These are phyloP conservation scores for Arctostaphylos glauca DNA, from an alignment of 148 eudicot genomes.

Conservation along the genomic window DNA sequence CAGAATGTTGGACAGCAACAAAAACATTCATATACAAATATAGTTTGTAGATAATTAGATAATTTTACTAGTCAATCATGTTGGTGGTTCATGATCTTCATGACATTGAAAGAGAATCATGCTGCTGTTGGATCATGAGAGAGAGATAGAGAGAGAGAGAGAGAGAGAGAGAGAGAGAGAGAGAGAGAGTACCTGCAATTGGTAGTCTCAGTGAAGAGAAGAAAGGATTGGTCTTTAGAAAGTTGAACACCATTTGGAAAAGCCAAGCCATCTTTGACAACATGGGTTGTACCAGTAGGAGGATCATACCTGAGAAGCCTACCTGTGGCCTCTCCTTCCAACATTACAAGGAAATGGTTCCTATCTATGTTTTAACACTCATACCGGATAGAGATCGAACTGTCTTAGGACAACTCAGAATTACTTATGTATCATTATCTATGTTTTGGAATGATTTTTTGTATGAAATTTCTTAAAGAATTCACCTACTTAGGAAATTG, in stretches of 20 bases:
- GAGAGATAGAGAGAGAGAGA: constrained; percentile 1
- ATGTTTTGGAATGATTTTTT: no score
- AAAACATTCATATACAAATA: not conserved
- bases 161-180: constrained; percentile 16
- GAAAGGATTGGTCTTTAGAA: constrained; percentile 71
- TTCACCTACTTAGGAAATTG: no score
- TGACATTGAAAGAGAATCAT: not conserved
- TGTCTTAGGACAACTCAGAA: no score
- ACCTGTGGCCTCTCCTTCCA: constrained; percentile 91
- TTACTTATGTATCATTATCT: no score
- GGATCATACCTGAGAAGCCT: constrained; percentile 89
- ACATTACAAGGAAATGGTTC: constrained; percentile 69
- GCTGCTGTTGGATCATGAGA: not conserved
- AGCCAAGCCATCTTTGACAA: constrained; percentile 69
- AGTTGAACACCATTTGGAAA: constrained; percentile 93
- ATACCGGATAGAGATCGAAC: no score
- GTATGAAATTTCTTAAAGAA: no score
- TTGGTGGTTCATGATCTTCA: not conserved
- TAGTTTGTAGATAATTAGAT: no score
- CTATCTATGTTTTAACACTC: no score
- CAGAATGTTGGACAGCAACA: not conserved
- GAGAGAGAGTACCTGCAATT: constrained; percentile 65
- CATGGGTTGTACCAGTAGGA: constrained; percentile 64
- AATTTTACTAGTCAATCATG: no score
- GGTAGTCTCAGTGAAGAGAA: constrained; percentile 81